phyloP scores from a whole-genome alignment of 2,329 filamentous ascomycete genomes.

The Escovopsis sp. region DNA sequence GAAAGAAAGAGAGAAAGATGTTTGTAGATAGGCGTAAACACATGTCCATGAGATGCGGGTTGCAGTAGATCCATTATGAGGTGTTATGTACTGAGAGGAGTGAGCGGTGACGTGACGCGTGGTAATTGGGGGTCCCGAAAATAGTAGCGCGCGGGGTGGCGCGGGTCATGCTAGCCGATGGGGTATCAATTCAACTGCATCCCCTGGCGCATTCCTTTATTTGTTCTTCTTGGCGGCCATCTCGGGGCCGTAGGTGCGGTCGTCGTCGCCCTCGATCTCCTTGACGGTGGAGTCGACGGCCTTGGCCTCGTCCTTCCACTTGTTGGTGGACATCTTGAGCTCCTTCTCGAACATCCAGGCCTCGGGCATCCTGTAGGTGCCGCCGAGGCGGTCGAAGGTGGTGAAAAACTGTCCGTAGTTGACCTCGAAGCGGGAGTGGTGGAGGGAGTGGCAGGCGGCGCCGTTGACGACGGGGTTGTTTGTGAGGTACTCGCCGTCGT shows the following conservation, averaged over 20 bases:
- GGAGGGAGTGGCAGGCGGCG: slow-evolving; percentile 69
- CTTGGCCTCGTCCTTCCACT: slow-evolving; percentile 63
- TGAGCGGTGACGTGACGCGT: too few relatives aligned
- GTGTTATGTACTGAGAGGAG: too few relatives aligned
- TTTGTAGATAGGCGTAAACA: too few relatives aligned
- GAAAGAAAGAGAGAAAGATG: too few relatives aligned
- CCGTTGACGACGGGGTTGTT: slow-evolving; percentile 89
- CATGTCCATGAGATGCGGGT: too few relatives aligned
- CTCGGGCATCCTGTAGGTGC: slow-evolving; percentile 76
- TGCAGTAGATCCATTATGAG: too few relatives aligned
- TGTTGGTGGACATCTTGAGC: slow-evolving; percentile 65
- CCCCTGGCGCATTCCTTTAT: background rate
- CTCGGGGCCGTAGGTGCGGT: slow-evolving; percentile 28
- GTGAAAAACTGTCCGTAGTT: slow-evolving; percentile 95
- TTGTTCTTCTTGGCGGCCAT: slow-evolving; percentile 30
- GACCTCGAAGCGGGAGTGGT: slow-evolving; percentile 45
- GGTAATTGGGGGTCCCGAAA: background rate
- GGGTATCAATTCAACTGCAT: too few relatives aligned
- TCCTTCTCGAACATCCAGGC: slow-evolving; percentile 75
- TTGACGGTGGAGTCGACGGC: slow-evolving; percentile 64
- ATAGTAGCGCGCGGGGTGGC: too few relatives aligned
- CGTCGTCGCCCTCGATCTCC: slow-evolving; percentile 48
- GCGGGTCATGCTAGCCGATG: too few relatives aligned
- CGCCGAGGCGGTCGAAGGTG: slow-evolving; percentile 75
- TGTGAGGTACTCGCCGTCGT: slow-evolving; percentile 88